These are phyloP conservation scores for Aspergillus ochraceus DNA, from an alignment of 2,329 filamentous ascomycete species.

Conservation along the genomic window DNA sequence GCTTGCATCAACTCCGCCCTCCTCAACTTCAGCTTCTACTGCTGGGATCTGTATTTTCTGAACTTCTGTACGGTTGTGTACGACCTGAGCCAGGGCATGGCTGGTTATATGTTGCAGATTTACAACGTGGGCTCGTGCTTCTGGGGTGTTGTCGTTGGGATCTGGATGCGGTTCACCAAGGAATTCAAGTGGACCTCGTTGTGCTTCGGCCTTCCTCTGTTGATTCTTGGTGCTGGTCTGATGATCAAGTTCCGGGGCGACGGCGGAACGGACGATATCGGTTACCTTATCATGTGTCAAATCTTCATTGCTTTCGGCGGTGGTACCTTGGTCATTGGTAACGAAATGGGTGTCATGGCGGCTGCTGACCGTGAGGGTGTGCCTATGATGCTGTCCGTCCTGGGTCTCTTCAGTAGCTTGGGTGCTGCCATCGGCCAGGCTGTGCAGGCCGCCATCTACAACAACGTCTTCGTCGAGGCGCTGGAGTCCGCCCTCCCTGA, in stretches of 20 bases:
- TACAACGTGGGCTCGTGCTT: conserved; percentile 58
- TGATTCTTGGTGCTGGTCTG: conserved; percentile 53
- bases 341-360: conserved; percentile 60
- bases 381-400: conserved; percentile 44
- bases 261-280: conserved; percentile 40
- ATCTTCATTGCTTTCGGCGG: conserved; percentile 57
- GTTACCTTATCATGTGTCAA: conserved; percentile 57
- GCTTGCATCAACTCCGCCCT: conserved; percentile 52
- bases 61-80: conserved; percentile 57
- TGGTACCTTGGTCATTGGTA: conserved; percentile 54
- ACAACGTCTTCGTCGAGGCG: conserved; percentile 52
- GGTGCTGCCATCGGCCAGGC: conserved; percentile 37
- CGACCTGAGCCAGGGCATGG: conserved; percentile 41
- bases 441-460: conserved; percentile 53
- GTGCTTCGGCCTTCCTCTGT: conserved; percentile 53
- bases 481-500: conserved; percentile 49
- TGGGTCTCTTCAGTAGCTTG: conserved; percentile 36
- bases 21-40: conserved; percentile 51
- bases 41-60: conserved; percentile 56
- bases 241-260: conserved; percentile 59
- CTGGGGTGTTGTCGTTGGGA: conserved; percentile 50
- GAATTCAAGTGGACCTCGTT: conserved; percentile 55
- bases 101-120: conserved; percentile 51
- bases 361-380: conserved; percentile 56
- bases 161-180: conserved; percentile 50